Evolutionary conservation across 257 asterid species (phyloP), one percentile per base, ranked within the genome.

Genomic region (Scutellaria galericulata): DNA sequence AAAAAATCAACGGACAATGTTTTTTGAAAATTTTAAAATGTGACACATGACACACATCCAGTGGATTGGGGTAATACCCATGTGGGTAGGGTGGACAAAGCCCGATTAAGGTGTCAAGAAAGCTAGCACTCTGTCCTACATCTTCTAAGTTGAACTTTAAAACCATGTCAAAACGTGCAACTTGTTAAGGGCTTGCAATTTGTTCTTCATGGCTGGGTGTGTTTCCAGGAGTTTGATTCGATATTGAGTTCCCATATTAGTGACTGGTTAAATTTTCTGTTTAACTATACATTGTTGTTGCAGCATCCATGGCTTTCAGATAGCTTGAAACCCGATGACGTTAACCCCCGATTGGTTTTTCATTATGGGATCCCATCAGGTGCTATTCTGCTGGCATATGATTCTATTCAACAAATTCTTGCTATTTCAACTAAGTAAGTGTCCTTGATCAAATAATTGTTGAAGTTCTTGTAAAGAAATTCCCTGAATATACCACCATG

Each of bases 281-380:
- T 20, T 59, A 51, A 13, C 68, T 6, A 7, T 69, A 2, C 13
- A 1, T 58, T 80, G 12, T 64, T 48, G 39, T 59, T 76, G 94
- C 96, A 91, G 98, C 89, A 92, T 74, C 83, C 84, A 61, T 89
- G 90, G 22, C 68, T 61, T 72, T 73, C 86, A 44, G 96, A 85
- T 65, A 85, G 84, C 76, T 72, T 91, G 83, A 87, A 83, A 72
- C 78, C 96, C 14, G 95, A 88, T 42, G 95, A 85, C 42, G 76
- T 91, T 9, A 77, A 80, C 64, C 93, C 96, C 53, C 89, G 78
- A 56, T 64, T 87, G 76, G 86, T 85, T 77, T 94, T 89, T 77
- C 99, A 94, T 75, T 88, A 86, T 70, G 99, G 99, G 72, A 77
- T 89, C 71, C 97, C 97, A 54, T 74, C 91, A 53, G 96, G 95